Evolutionary conservation across 805 yeast genomes (phyloP), one percentile per base, ranked within the genome.

Genomic region (Nakazawaea pomicola): DNA sequence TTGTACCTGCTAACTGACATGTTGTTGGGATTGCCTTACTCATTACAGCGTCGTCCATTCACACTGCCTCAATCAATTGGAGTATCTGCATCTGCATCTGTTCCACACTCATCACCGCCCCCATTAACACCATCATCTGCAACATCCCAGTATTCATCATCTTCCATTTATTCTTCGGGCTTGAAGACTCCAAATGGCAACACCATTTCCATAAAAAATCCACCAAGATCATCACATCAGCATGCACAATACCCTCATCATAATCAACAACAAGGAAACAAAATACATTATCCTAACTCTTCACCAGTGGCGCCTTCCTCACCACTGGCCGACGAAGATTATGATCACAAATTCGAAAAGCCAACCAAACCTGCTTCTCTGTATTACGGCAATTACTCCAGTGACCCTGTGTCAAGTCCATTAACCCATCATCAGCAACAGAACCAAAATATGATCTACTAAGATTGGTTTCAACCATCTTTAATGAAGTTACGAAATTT

Each of bases 51-150:
- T 25, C 37, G 24, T 20, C 25, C 30, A 16, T 15, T 14, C 10
- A 2, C 12, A 18, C 41, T 25, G 9, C 46, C 35, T 21, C 38
- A 36, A 16, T 17, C 34, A 10, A 15, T 21, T 23, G 25, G 25
- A 8, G 10, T 10, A 19, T 36, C 35, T 25, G 29, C 44, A 15
- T n/a, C 33, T 28, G 18, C 43, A 16, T 9, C 33, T 17, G 12
- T 15, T 24, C 24, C 15, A 12, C 23, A 23, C 16, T 40, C 49
- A 11, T 39, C 46, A 6, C 44, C 47, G 9, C 44, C 46, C 12
- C 50, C 50, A 17, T 30, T 47, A 33, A 47, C 50, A 11, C 49
- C 50, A 17, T 40, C 46, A 12, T 46, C 49, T 11, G 40, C 49
- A 15, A 29, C 36, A 15, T 41, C 46, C 14, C 37, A 28, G 17